These are phyloP conservation scores for Penicillium capsulatum DNA, from an alignment of 2,329 filamentous ascomycete genomes.

Conservation along the genomic window DNA sequence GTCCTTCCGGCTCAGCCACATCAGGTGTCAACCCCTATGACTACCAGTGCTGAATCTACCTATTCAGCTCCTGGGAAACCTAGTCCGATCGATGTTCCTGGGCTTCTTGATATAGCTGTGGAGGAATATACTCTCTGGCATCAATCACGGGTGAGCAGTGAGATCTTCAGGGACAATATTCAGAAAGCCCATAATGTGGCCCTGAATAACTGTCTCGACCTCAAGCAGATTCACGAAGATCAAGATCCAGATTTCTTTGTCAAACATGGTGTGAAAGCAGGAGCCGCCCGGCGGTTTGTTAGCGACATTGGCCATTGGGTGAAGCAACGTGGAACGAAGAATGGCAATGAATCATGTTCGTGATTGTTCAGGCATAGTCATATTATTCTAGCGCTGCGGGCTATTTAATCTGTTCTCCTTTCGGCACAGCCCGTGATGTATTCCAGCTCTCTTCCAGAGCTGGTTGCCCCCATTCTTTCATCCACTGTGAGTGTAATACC, in stretches of 20 bases:
- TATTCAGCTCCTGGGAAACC: background rate
- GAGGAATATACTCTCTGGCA: constrained; percentile 15
- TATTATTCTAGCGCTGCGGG: too few relatives aligned
- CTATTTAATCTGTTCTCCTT: too few relatives aligned
- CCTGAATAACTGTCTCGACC: constrained; percentile 8
- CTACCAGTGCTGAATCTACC: constrained; percentile 1
- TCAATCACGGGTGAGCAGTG: constrained; percentile 9
- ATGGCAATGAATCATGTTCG: too few relatives aligned
- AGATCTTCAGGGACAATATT: constrained; percentile 13
- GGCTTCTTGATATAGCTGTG: constrained; percentile 10
- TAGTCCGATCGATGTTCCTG: constrained; percentile 6
- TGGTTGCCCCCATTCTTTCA: constrained; percentile 20
- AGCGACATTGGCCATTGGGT: constrained; percentile 3
- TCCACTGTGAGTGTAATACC: constrained; percentile 24
- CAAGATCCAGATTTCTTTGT: constrained; percentile 7
- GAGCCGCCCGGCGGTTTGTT: constrained; percentile 4
- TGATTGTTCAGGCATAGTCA: too few relatives aligned
- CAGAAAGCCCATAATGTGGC: constrained; percentile 8
- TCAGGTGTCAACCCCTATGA: constrained; percentile 4
- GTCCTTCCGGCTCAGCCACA: constrained; percentile 20
- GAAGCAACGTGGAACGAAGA: constrained; percentile 1
- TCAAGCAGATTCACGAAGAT: constrained; percentile 9
- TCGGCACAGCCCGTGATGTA: too few relatives aligned
- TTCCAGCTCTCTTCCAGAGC: constrained; percentile 16
- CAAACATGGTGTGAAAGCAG: constrained; percentile 5